A percentile compares a stretch with the other conserved stretches of the same genome.
Evolutionary conservation across 2,329 filamentous ascomycete genomes (phyloP).

Genomic region (Lizonia empirigonia): DNA sequence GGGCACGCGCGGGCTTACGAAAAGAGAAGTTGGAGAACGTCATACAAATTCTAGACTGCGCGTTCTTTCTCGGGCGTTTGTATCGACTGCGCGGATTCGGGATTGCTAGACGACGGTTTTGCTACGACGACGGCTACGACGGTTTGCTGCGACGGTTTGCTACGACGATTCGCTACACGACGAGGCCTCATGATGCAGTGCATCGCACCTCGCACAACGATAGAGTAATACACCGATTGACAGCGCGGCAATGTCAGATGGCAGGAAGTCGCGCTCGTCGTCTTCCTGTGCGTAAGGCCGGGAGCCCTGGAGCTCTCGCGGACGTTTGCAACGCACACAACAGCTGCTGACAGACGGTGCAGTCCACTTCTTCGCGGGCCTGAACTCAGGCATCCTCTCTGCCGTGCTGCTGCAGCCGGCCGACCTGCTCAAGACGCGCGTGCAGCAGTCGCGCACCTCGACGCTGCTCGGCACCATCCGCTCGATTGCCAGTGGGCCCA

Average conservation of each 20-base stretch:
- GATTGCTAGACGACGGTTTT: too few relatives aligned
- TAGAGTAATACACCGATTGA: constrained; percentile 34
- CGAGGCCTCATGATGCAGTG: constrained; percentile 19
- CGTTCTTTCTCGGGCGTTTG: too few relatives aligned
- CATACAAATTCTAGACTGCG: constrained; percentile 13
- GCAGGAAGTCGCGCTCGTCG: constrained; percentile 55
- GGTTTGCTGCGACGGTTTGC: too few relatives aligned
- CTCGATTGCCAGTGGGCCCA: constrained; percentile 68
- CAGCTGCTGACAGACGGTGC: constrained; percentile 5
- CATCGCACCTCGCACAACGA: neutral
- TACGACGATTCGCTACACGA: too few relatives aligned
- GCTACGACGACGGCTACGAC: too few relatives aligned
- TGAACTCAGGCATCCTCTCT: constrained; percentile 84
- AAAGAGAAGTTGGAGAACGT: constrained; percentile 13
- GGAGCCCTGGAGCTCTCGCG: constrained; percentile 18
- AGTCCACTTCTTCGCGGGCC: constrained; percentile 85
- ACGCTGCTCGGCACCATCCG: constrained; percentile 71
- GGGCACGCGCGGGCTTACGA: constrained; percentile 6
- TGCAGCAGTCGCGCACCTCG: constrained; percentile 81
- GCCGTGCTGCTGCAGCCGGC: constrained; percentile 92
- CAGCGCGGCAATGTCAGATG: constrained; percentile 58
- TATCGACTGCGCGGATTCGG: too few relatives aligned
- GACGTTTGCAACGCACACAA: neutral
- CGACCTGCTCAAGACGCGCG: constrained; percentile 93
- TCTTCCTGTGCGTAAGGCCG: constrained; percentile 51